phyloP scores from a whole-genome alignment of 2,329 filamentous ascomycete species.

The Nigrospora sphaerica region DNA sequence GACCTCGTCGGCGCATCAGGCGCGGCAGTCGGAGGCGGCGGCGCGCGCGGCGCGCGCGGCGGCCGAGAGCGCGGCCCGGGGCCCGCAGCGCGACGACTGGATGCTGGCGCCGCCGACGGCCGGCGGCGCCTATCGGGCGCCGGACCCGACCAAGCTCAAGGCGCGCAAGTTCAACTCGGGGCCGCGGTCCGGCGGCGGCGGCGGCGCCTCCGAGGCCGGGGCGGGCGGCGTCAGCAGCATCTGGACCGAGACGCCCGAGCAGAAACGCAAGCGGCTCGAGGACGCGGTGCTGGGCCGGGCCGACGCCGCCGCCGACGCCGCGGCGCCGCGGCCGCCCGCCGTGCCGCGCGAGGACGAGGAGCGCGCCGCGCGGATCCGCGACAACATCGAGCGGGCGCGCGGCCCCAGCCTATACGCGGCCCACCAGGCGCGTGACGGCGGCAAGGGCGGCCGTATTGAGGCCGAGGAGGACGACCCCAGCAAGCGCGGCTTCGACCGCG shows the following conservation, averaged over 20 bases:
- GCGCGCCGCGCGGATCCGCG: conserved; percentile 37
- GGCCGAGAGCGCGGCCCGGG: conserved; percentile 21
- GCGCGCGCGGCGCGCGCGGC: conserved; percentile 21
- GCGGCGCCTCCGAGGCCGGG: conserved; percentile 19
- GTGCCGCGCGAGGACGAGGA: conserved; percentile 49
- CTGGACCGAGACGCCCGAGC: conserved; percentile 88
- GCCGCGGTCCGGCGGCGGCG: conserved; percentile 26
- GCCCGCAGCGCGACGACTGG: conserved; percentile 72
- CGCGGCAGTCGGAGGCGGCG: conserved; percentile 13
- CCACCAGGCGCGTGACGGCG: conserved; percentile 31
- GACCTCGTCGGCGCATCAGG: conserved; percentile 25
- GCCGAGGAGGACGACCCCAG: conserved; percentile 86
- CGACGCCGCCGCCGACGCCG: conserved; percentile 29
- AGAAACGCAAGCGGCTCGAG: conserved; percentile 74
- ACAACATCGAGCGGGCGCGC: conserved; percentile 45
- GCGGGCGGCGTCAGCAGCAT: conserved; percentile 54
- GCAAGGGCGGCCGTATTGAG: conserved; percentile 25
- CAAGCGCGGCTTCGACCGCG: conserved; percentile 77
- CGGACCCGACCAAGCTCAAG: conserved; percentile 76
- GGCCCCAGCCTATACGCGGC: conserved; percentile 54
- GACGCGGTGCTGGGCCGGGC: conserved; percentile 75
- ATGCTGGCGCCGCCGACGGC: conserved; percentile 65
- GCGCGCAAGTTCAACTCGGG: conserved; percentile 76
- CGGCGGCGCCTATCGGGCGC: conserved; percentile 48
- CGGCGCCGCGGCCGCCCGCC: conserved; percentile 23